Evolutionary conservation across 208 protist species (phyloP), one percentile per base, ranked within the genome.

Genomic region (Trypanosoma platydactyli): DNA sequence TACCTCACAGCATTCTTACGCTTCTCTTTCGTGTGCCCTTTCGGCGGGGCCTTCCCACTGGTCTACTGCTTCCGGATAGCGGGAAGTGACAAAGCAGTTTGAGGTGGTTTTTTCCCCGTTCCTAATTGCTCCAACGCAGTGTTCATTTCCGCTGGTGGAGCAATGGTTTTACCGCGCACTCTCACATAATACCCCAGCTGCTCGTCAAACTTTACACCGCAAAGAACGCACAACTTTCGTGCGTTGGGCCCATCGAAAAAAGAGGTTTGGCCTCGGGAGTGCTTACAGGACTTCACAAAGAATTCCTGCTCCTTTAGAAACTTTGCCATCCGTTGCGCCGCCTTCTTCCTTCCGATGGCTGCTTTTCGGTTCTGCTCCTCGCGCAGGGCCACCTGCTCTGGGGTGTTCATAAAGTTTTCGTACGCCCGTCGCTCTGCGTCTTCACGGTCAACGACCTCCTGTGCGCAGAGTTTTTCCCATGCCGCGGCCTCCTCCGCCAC

Each of bases 121-220:
- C 11, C 49, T 46, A 25, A 35, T 46, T 40, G 45, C 35, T 5
- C 38, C 50, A 42, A 5, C 40, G 48, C 22, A 16, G 38, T 30
- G 11, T 18, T 60, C 16, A 56, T 27, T 29, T n/a, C 24, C 15
- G 33, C n/a, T 16, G 73, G 73, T 66, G 66, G 66, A 6, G 50
- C 24, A 52, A 68, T 59, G 12, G 66, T 70, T 1, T 29, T 20
- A 11, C 73, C 70, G 42, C 86, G 81, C 51, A 86, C 71, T n/a
- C 71, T 67, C 24, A 94, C 78, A 54, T 81, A 92, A 57, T 84
- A 92, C 16, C 83, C 83, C 2, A 84, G 73, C 35, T 59, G 64
- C 13, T 87, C 82, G 46, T 92, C 86, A 72, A 79, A 89, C 56
- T 69, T 77, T 24, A 95, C 79, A 41, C 79, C 82, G 49, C 89